Evolutionary conservation across 441 rosid species (phyloP).

Genomic region (Croton setiger): DNA sequence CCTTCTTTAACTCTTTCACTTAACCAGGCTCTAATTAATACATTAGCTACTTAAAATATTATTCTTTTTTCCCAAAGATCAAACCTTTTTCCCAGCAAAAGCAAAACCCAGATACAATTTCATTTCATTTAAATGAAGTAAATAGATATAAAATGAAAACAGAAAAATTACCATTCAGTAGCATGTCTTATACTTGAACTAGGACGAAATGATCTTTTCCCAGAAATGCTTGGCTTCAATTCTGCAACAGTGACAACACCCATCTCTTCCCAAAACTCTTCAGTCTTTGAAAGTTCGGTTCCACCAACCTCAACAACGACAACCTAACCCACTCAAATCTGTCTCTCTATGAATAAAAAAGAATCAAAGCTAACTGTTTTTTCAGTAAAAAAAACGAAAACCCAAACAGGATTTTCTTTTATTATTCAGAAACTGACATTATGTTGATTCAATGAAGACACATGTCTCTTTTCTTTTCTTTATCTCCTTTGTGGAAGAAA

Average conservation of each 20-base stretch:
- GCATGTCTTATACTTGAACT: slow-evolving; percentile 86
- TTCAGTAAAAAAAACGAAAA: slow-evolving; percentile 10
- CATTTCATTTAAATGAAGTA: not conserved
- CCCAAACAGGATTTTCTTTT: slow-evolving; percentile 12
- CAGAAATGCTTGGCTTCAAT: slow-evolving; percentile 79
- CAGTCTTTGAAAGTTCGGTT: slow-evolving; percentile 20
- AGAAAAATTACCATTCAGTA: slow-evolving; percentile 69
- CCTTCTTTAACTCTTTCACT: not conserved
- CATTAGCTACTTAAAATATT: not conserved
- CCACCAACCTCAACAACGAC: slow-evolving; percentile 1
- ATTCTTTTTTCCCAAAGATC: not conserved
- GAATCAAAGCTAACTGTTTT: slow-evolving; percentile 24
- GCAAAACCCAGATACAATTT: not conserved
- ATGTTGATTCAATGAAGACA: slow-evolving; percentile 8
- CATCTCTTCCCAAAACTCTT: slow-evolving; percentile 38
- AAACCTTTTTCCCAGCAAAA: not conserved
- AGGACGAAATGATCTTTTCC: slow-evolving; percentile 84
- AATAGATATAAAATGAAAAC: too few relatives aligned
- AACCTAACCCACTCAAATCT: slow-evolving; percentile 20
- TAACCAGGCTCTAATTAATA: not conserved
- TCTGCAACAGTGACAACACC: slow-evolving; percentile 81
- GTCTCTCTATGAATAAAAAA: slow-evolving; percentile 18
- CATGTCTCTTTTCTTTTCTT: not conserved
- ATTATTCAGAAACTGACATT: slow-evolving; percentile 24
- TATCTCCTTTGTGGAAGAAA: slow-evolving; percentile 21